A percentile compares a stretch with the other conserved stretches of the same genome.
These are phyloP conservation scores for Colletotrichum gigasporum DNA, from an alignment of 2,329 filamentous ascomycete species.

Conservation along the genomic window DNA sequence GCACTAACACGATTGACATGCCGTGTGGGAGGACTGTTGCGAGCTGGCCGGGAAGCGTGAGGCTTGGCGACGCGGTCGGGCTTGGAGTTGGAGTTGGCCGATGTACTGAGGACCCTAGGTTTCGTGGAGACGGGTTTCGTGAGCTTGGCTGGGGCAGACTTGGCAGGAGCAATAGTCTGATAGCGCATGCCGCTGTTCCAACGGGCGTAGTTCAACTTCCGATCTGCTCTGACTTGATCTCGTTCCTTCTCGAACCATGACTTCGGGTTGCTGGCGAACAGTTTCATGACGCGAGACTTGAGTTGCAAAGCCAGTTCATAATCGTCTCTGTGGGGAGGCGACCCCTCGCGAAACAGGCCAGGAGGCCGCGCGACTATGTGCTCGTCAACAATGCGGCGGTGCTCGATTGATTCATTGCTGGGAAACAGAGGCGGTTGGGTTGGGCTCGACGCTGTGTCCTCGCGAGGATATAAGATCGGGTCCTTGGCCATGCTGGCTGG, in stretches of 20 bases:
- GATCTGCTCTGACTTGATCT: slow-evolving; percentile 57
- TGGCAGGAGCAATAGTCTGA: slow-evolving; percentile 54
- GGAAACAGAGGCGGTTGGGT: slow-evolving; percentile 61
- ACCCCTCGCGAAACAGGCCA: slow-evolving; percentile 51
- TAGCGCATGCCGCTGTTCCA: slow-evolving; percentile 41
- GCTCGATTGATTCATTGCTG: slow-evolving; percentile 49
- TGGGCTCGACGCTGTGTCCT: slow-evolving; percentile 52
- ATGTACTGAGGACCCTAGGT: not conserved
- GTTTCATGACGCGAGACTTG: slow-evolving; percentile 60
- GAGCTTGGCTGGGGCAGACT: slow-evolving; percentile 40
- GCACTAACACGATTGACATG: slow-evolving; percentile 49
- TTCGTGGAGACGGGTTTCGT: slow-evolving; percentile 19
- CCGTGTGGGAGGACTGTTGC: slow-evolving; percentile 38
- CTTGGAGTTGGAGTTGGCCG: slow-evolving; percentile 38
- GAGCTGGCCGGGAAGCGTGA: slow-evolving; percentile 47
- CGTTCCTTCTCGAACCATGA: slow-evolving; percentile 62
- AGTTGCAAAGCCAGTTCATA: slow-evolving; percentile 64
- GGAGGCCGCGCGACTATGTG: slow-evolving; percentile 57
- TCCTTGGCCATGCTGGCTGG: slow-evolving; percentile 53
- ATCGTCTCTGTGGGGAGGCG: slow-evolving; percentile 61
- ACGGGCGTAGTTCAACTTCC: slow-evolving; percentile 47
- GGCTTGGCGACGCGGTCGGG: slow-evolving; percentile 47
- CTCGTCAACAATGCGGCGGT: slow-evolving; percentile 58
- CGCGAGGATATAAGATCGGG: slow-evolving; percentile 66
- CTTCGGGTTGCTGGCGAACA: slow-evolving; percentile 52